Conservation (phyloP, 2,329 filamentous ascomycete genomes). For the Monilinia vaccinii-corymbosi region DNA sequence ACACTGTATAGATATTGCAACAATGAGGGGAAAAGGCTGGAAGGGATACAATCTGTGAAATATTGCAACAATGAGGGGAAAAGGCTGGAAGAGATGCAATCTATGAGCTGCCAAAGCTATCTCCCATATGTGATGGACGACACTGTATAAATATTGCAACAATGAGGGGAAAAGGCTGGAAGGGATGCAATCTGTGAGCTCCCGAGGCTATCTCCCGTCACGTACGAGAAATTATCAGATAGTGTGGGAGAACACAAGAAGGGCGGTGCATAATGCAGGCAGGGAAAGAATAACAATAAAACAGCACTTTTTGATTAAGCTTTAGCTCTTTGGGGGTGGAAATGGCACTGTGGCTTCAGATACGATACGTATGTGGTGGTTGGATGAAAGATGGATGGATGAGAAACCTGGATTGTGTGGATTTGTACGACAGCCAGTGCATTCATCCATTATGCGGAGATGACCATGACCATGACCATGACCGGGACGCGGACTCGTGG, state of each 20-base stretch:
- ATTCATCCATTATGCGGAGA: slow-evolving; percentile 2
- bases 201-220: neutral
- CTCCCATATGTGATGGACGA: neutral
- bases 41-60: neutral
- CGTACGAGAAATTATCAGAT: neutral
- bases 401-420: neutral
- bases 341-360: neutral
- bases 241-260: neutral
- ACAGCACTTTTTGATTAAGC: slow-evolving; percentile 1
- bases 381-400: neutral
- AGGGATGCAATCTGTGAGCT: neutral
- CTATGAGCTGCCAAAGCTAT: neutral
- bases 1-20: neutral
- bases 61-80: neutral
- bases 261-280: neutral
- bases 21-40: neutral
- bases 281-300: neutral
- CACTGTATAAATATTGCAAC: neutral
- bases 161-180: neutral
- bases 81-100: neutral
- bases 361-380: neutral
- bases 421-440: neutral
- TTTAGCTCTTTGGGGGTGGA: neutral
- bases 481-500: slow-evolving; percentile 6
- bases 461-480: neutral